Evolutionary conservation across 257 asterid genomes (phyloP).

Genomic region (Nicotiana knightiana): DNA sequence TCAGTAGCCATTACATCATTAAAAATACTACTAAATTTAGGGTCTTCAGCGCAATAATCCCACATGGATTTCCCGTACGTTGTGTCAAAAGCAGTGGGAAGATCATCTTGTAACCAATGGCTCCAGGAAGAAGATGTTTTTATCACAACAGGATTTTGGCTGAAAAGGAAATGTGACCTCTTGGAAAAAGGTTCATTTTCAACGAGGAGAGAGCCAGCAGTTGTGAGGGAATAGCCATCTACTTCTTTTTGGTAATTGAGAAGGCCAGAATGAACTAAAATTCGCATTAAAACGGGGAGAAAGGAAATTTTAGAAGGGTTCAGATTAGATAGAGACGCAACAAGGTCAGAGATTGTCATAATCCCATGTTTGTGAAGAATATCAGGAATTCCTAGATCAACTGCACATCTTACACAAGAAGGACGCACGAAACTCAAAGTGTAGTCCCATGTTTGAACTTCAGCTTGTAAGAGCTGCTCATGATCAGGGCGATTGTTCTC

Average conservation of each 20-base stretch:
- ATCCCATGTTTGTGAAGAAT: background rate
- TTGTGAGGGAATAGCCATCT: background rate
- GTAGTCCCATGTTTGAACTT: background rate
- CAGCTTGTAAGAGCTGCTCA: background rate
- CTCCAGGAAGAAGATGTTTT: background rate
- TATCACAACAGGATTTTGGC: background rate
- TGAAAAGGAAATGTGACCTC: background rate
- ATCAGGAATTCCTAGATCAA: background rate
- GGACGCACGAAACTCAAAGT: background rate
- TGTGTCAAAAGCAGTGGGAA: background rate
- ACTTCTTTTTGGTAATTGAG: background rate
- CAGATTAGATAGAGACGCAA: background rate
- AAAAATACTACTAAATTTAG: background rate
- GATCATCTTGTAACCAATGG: background rate
- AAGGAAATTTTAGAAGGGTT: background rate
- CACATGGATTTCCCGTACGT: background rate
- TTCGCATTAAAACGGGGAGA: background rate
- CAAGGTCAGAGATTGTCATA: background rate
- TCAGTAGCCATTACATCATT: background rate
- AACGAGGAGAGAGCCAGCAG: background rate
- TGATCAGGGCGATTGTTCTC: background rate
- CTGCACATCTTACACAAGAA: background rate
- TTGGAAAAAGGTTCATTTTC: background rate
- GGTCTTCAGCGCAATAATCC: background rate
- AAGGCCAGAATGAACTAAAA: background rate